phyloP scores from a whole-genome alignment of 345 rosid species.

The Hypericum perforatum region DNA sequence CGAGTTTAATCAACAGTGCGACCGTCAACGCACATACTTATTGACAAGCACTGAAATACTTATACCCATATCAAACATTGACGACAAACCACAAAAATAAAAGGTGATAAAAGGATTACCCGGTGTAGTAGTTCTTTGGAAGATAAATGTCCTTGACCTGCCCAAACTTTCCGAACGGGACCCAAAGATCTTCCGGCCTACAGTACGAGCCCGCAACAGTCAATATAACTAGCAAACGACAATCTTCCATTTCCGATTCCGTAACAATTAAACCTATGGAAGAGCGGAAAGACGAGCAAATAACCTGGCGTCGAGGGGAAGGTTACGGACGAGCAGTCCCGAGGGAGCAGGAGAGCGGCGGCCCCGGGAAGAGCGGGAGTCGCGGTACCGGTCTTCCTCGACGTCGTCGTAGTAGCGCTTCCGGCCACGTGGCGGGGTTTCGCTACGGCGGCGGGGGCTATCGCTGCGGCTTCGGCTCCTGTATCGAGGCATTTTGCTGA shows the following conservation, averaged over 20 bases:
- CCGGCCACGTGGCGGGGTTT: slow-evolving; percentile 38
- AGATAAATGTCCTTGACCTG: slow-evolving; percentile 85
- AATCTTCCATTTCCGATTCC: not conserved
- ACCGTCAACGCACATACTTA: not conserved
- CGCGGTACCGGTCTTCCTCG: slow-evolving; percentile 35
- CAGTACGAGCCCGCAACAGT: slow-evolving; percentile 1
- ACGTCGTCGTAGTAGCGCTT: slow-evolving; percentile 49
- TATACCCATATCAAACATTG: not conserved
- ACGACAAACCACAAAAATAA: not conserved
- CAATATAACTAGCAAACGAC: not conserved
- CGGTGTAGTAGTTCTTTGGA: slow-evolving; percentile 75
- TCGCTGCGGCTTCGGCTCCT: slow-evolving; percentile 51
- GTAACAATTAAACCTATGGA: no score
- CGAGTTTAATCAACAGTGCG: no score
- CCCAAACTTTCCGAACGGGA: slow-evolving; percentile 68
- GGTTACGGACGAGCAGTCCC: slow-evolving; percentile 86
- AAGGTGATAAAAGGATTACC: slow-evolving; percentile 28
- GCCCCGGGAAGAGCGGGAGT: slow-evolving; percentile 48
- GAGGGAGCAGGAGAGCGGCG: slow-evolving; percentile 76
- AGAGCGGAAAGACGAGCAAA: not conserved
- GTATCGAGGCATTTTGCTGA: slow-evolving; percentile 41
- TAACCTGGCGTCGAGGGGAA: slow-evolving; percentile 85
- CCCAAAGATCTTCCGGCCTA: slow-evolving; percentile 86
- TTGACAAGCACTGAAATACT: no score
- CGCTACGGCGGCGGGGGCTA: slow-evolving; percentile 65